A percentile compares a stretch with the other conserved stretches of the same genome.
Conservation (phyloP, 2,329 filamentous ascomycete genomes). For the Penicillium paneum region DNA sequence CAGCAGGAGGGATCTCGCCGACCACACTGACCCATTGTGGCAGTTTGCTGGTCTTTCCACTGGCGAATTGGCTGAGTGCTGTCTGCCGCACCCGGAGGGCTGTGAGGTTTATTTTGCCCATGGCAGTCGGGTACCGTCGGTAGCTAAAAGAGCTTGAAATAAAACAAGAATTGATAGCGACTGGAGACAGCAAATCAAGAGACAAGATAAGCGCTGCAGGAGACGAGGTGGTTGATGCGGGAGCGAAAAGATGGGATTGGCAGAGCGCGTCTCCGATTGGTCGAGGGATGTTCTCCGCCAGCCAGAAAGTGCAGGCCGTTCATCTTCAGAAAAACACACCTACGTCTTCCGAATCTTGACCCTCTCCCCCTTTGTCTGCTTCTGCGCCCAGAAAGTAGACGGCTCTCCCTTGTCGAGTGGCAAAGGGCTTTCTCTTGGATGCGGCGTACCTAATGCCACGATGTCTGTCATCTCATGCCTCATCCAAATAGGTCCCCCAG, state of each 20-base stretch:
- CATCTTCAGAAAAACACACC: constrained; percentile 25
- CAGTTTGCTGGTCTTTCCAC: constrained; percentile 34
- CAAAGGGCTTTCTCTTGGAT: constrained; percentile 24
- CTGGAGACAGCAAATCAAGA: not conserved
- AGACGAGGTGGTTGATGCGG: constrained; percentile 16
- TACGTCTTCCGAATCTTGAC: constrained; percentile 4
- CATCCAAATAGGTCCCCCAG: constrained; percentile 55
- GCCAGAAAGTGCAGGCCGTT: constrained; percentile 24
- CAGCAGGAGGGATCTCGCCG: constrained; percentile 57
- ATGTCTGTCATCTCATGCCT: constrained; percentile 65
- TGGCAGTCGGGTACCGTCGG: constrained; percentile 20
- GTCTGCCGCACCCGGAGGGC: constrained; percentile 46
- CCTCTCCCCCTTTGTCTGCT: constrained; percentile 6
- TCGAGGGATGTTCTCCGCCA: constrained; percentile 31
- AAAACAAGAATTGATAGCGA: not conserved
- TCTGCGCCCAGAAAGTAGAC: constrained; percentile 15
- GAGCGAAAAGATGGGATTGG: constrained; percentile 37
- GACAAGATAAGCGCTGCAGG: constrained; percentile 5
- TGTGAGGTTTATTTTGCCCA: constrained; percentile 49
- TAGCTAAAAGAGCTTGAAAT: not conserved
- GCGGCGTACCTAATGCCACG: constrained; percentile 47
- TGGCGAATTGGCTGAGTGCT: constrained; percentile 38
- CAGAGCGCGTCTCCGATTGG: constrained; percentile 39
- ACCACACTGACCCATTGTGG: constrained; percentile 57
- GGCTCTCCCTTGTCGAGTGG: constrained; percentile 13